Base-by-base conservation (phyloP, 352 stramenopile genomes). In the Phytophthora pluvialis region DNA sequence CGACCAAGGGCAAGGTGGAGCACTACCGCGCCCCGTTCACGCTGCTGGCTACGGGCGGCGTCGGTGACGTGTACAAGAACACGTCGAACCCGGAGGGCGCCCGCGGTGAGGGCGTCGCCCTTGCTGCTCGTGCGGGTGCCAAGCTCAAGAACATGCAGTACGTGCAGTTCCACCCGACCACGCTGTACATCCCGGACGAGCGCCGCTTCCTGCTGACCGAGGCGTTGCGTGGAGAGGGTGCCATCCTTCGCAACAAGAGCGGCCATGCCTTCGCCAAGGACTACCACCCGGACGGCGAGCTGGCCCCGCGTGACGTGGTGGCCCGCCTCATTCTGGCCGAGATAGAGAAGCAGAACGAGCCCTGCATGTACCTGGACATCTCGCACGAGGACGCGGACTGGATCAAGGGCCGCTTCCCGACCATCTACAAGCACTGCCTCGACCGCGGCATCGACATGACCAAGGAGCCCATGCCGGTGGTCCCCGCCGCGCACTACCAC, bases 81-180 rank as follows among this genome's bases (percentile, higher is more conserved):
- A 98, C 93, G 15, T 98, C 93, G 8, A 99, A 99, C 82, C 94
- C 95, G 0, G 65, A 91, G 29, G 85, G 81, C 6, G 86, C 88
- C 25, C 78, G 84, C 40, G 83, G 83, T 8, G 88, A 93, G 25
- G 88, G 88, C 10, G 73, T 93, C 18, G 86, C 78, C 0, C 68
- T 98, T 49, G 95, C 93, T 9, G 79, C 81, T 8, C 77, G 94
- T 43, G 87, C 80, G 9, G 89, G 78, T 16, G 84, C 85, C 15
- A 75, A 70, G 50, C 78, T 94, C 29, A 86, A 93, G 69, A 93
- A 98, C 69, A 94, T 98, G 89, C 93, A 99, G 77, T 99, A 98
- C 67, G 92, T 99, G 25, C 95, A 99, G 78, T 99, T 99, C 65
- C 95, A 99, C 72, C 95, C 95, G 7, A 99, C 95, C 7, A 97